These are phyloP conservation scores for Aeschynomene evenia DNA, from an alignment of 306 rosid species.

Conservation along the genomic window DNA sequence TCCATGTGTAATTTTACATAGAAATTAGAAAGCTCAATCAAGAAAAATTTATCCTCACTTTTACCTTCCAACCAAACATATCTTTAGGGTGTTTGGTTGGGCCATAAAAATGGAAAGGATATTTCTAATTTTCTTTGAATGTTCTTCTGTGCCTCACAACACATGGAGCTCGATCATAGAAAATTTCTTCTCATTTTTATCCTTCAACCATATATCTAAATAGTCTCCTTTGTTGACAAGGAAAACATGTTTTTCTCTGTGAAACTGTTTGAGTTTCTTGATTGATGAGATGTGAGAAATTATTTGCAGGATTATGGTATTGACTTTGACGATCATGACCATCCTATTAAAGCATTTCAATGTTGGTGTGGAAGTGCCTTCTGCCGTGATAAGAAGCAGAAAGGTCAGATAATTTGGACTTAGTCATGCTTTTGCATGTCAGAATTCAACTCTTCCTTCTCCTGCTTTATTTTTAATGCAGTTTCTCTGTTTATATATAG, in stretches of 20 bases:
- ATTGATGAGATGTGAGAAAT: slow-evolving; percentile 6
- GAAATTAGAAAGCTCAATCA: too few relatives aligned
- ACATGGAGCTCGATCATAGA: too few relatives aligned
- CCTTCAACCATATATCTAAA: neutral
- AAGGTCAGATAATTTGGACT: slow-evolving; percentile 40
- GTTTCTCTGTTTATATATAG: neutral
- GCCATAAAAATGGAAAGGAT: too few relatives aligned
- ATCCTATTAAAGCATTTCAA: slow-evolving; percentile 75
- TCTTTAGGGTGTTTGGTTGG: too few relatives aligned
- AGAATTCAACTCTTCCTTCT: neutral
- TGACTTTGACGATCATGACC: slow-evolving; percentile 71
- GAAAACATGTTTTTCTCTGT: neutral
- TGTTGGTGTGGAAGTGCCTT: slow-evolving; percentile 70
- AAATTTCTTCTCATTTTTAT: too few relatives aligned
- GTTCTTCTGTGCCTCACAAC: too few relatives aligned
- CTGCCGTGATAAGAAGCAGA: slow-evolving; percentile 54
- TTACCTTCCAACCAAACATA: too few relatives aligned
- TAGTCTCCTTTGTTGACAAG: neutral
- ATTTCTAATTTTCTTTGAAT: too few relatives aligned
- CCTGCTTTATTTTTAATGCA: neutral
- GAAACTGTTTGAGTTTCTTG: neutral
- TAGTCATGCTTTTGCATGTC: neutral
- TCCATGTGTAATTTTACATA: too few relatives aligned
- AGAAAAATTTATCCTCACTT: too few relatives aligned
- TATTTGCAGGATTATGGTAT: slow-evolving; percentile 80